Conservation (phyloP, 164 flowering plant species). For the Magnolia sinica region DNA sequence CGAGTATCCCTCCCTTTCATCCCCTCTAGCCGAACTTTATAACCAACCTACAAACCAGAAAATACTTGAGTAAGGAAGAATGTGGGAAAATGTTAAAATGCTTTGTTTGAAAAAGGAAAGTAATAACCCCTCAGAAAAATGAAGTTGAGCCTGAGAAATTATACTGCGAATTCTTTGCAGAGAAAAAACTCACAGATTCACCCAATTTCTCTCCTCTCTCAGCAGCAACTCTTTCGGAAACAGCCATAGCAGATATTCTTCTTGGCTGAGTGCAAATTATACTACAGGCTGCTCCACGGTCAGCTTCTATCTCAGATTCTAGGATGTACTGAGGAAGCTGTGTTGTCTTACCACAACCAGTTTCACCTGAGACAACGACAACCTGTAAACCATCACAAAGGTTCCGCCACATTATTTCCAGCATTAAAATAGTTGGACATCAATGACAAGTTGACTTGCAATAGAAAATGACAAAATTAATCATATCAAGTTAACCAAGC, state of each 20-base stretch:
- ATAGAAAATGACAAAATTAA: not conserved
- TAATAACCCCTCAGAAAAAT: conserved; percentile 34
- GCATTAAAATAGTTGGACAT: not conserved
- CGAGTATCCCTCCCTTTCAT: conserved; percentile 91
- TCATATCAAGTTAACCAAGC: not conserved
- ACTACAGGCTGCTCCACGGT: conserved; percentile 72
- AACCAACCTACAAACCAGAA: conserved; percentile 68
- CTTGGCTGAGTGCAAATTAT: conserved; percentile 98
- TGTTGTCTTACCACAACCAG: conserved; percentile 99
- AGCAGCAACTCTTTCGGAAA: conserved; percentile 95
- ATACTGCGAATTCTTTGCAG: not conserved
- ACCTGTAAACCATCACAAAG: conserved; percentile 50
- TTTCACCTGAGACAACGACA: conserved; percentile 89
- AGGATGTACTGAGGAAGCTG: conserved; percentile 95
- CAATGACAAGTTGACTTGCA: not conserved
- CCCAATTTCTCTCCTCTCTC: conserved; percentile 95
- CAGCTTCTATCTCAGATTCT: conserved; percentile 78
- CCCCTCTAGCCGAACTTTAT: conserved; percentile 95
- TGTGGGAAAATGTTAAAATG: not conserved
- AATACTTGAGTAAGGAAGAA: not conserved
- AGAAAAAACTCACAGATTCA: conserved; percentile 66
- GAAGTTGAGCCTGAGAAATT: not conserved
- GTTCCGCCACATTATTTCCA: not conserved
- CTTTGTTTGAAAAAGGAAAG: not conserved
- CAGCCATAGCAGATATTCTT: conserved; percentile 93